Evolutionary conservation across 2,329 filamentous ascomycete genomes (phyloP).

Genomic region (Nemania serpens): DNA sequence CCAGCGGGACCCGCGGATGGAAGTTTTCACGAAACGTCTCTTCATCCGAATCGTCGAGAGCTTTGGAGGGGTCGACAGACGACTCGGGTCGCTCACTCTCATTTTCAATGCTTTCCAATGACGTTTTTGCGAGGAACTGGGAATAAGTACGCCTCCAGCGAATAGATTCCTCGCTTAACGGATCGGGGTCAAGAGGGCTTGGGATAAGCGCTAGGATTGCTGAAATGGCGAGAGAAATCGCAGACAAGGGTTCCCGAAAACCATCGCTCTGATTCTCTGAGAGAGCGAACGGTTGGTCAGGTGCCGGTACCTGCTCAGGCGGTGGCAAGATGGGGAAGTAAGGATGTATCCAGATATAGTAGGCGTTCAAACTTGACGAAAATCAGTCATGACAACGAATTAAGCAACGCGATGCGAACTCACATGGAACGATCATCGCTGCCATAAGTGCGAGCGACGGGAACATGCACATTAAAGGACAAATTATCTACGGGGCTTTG

Average conservation of each 20-base stretch:
- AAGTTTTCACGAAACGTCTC: slow-evolving; percentile 46
- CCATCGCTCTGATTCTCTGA: slow-evolving; percentile 45
- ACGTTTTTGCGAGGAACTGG: slow-evolving; percentile 53
- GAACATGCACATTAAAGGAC: slow-evolving; percentile 32
- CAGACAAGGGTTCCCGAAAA: slow-evolving; percentile 48
- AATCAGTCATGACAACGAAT: slow-evolving; percentile 8
- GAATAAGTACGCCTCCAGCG: slow-evolving; percentile 52
- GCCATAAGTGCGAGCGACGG: slow-evolving; percentile 49
- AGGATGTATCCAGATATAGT: slow-evolving; percentile 57
- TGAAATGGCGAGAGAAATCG: slow-evolving; percentile 52
- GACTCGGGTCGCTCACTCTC: slow-evolving; percentile 55
- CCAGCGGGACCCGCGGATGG: slow-evolving; percentile 49
- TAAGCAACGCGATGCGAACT: slow-evolving; percentile 26
- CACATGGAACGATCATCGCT: slow-evolving; percentile 47
- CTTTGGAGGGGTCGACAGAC: slow-evolving; percentile 49
- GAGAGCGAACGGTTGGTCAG: slow-evolving; percentile 42
- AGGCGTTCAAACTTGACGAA: slow-evolving; percentile 49
- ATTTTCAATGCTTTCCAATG: slow-evolving; percentile 54
- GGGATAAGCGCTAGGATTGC: slow-evolving; percentile 55
- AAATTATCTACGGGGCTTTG: slow-evolving; percentile 30
- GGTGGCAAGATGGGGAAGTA: slow-evolving; percentile 56
- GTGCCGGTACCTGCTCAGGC: slow-evolving; percentile 41
- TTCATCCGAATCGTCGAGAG: slow-evolving; percentile 46
- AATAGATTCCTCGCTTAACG: slow-evolving; percentile 46
- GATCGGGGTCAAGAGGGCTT: slow-evolving; percentile 46